These are phyloP conservation scores for Cladosporium sp. DNA, from an alignment of 2,329 filamentous ascomycete species.

Conservation along the genomic window DNA sequence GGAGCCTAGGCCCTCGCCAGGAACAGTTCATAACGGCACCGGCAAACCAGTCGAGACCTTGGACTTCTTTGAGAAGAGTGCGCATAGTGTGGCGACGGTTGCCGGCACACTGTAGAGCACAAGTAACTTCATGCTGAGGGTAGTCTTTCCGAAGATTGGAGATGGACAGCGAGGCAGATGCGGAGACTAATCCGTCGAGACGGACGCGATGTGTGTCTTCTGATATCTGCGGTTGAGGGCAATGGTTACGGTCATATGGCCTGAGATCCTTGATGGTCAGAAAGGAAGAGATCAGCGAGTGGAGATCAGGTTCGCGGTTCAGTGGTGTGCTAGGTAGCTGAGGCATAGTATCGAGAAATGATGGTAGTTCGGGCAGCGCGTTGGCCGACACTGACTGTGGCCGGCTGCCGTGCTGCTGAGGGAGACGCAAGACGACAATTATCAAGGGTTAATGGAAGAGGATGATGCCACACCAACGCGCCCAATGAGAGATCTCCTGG, in stretches of 20 bases:
- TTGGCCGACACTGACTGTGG: too few relatives aligned
- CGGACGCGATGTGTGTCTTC: constrained; percentile 35
- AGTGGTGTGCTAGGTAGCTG: constrained; percentile 28
- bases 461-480: too few relatives aligned
- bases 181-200: constrained; percentile 45
- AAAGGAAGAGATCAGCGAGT: constrained; percentile 44
- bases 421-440: too few relatives aligned
- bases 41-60: constrained; percentile 55
- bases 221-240: constrained; percentile 22
- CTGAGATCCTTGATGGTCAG: constrained; percentile 39
- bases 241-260: constrained; percentile 45
- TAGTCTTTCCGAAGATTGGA: constrained; percentile 42
- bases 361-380: too few relatives aligned
- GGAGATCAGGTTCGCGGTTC: constrained; percentile 43
- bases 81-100: constrained; percentile 57
- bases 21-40: constrained; percentile 56
- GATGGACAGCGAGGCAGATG: constrained; percentile 41
- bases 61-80: constrained; percentile 52
- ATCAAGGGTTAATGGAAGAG: too few relatives aligned
- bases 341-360: background rate
- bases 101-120: constrained; percentile 54
- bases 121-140: constrained; percentile 50
- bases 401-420: too few relatives aligned
- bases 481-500: too few relatives aligned
- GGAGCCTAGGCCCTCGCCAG: constrained; percentile 49